Evolutionary conservation across 83 land plant genomes (phyloP).

Genomic region (Diphasiastrum complanatum): DNA sequence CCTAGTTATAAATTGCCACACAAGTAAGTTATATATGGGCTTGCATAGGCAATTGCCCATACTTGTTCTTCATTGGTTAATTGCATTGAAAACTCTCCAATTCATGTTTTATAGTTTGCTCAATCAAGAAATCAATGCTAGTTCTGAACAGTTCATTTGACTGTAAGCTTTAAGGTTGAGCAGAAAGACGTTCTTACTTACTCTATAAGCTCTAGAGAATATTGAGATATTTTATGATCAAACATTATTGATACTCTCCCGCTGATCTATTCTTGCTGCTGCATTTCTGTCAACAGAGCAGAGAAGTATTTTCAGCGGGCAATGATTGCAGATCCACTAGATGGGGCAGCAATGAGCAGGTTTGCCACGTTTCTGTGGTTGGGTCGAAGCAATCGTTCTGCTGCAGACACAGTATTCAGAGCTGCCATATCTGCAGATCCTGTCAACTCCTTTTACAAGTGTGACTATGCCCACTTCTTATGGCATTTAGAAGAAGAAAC

Average conservation of each 20-base stretch:
- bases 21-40: no score
- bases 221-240: neutral
- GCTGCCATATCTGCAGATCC: constrained; percentile 73
- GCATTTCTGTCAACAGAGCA: constrained; percentile 46
- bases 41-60: no score
- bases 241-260: neutral
- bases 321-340: constrained; percentile 42
- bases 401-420: constrained; percentile 63
- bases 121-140: no score
- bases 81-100: no score
- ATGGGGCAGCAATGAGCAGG: constrained; percentile 55
- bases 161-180: no score
- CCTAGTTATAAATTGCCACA: no score
- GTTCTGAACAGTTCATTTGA: no score
- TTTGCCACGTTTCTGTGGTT: constrained; percentile 80
- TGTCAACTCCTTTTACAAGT: constrained; percentile 47
- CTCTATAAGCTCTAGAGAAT: no score
- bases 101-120: no score
- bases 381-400: constrained; percentile 48
- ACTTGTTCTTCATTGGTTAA: no score
- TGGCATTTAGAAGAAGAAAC: constrained; percentile 49
- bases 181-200: no score
- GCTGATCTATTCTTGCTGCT: neutral
- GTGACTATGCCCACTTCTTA: constrained; percentile 74
- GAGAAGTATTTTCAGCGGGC: constrained; percentile 69